A percentile compares a stretch with the other conserved stretches of the same genome.
Conservation (phyloP, 164 flowering plant species). For the Liriodendron chinense region DNA sequence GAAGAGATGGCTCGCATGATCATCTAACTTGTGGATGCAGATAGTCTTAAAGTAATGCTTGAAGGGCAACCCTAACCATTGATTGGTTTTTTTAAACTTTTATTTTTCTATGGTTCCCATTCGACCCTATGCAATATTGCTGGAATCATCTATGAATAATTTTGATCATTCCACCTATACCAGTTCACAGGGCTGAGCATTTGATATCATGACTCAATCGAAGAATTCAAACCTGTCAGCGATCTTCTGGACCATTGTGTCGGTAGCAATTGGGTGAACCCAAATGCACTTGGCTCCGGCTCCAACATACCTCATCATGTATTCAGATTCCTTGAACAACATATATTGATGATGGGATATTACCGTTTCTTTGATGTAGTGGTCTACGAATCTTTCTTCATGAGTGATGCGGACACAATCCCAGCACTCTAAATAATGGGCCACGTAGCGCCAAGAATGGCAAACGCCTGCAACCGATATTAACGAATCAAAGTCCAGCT, state of each 20-base stretch:
- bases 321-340: neutral
- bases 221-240: neutral
- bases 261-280: neutral
- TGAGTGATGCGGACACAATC: neutral
- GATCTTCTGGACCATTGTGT: neutral
- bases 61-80: too few species aligned
- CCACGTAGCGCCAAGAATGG: neutral
- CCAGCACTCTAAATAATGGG: neutral
- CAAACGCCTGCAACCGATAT: neutral
- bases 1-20: too few species aligned
- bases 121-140: too few species aligned
- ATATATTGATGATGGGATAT: neutral
- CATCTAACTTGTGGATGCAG: too few species aligned
- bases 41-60: too few species aligned
- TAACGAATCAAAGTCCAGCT: neutral
- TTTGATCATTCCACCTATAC: too few species aligned
- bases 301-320: neutral
- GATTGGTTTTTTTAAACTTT: too few species aligned
- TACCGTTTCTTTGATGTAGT: neutral
- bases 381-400: neutral
- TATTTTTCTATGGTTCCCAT: too few species aligned
- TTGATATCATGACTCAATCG: too few species aligned
- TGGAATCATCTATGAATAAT: too few species aligned
- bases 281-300: neutral
- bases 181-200: too few species aligned